These are phyloP conservation scores for Talaromyces amestolkiae DNA, from an alignment of 2,329 filamentous ascomycete species.

Conservation along the genomic window DNA sequence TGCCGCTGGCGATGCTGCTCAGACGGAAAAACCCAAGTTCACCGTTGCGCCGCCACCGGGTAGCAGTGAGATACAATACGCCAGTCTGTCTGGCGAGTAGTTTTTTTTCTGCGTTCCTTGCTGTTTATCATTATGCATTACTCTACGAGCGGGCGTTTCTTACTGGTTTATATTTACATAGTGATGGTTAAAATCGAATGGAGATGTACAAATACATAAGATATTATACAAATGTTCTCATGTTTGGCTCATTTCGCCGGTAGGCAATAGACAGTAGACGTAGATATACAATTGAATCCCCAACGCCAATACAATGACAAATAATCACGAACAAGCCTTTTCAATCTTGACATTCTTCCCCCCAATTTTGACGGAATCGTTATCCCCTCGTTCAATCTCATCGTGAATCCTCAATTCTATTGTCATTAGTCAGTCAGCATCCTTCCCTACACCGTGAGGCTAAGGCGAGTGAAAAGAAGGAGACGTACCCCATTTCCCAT, in stretches of 20 bases:
- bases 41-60: conserved; percentile 76
- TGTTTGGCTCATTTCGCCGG: background rate
- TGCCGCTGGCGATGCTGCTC: conserved; percentile 43
- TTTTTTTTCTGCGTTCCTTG: conserved; percentile 16
- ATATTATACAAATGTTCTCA: conserved; percentile 10
- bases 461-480: background rate
- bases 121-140: conserved; percentile 11
- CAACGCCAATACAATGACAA: background rate
- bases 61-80: conserved; percentile 73
- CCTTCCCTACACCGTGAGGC: background rate
- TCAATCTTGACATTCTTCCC: conserved; percentile 40
- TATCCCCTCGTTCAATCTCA: conserved; percentile 86
- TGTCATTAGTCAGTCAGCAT: background rate
- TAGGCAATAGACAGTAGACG: background rate
- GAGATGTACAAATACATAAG: conserved; percentile 11
- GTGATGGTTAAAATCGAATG: background rate
- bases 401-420: conserved; percentile 84
- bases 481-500: conserved; percentile 36
- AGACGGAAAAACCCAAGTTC: conserved; percentile 38
- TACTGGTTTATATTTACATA: conserved; percentile 6
- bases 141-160: conserved; percentile 17
- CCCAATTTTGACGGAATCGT: conserved; percentile 76
- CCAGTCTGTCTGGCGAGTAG: conserved; percentile 79
- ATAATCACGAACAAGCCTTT: conserved; percentile 39
- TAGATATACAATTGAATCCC: background rate